These are phyloP conservation scores for Lentinus brumalis DNA, from an alignment of 768 basidiomycete species.

Conservation along the genomic window DNA sequence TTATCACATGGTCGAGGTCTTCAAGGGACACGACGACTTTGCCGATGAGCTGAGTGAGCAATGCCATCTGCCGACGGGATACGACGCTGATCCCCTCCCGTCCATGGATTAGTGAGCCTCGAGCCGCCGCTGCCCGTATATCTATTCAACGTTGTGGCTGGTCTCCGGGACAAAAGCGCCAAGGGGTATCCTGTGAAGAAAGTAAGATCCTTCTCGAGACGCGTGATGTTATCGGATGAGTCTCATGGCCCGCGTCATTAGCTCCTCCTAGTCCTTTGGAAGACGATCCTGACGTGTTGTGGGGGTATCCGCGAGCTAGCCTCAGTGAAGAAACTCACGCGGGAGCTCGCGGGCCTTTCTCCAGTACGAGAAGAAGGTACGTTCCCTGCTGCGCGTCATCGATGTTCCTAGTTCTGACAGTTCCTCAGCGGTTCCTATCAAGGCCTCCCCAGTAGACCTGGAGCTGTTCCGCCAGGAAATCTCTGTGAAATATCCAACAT, in stretches of 20 bases:
- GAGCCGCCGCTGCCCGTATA: slow-evolving; percentile 94
- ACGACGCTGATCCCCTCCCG: slow-evolving; percentile 17
- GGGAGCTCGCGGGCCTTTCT: slow-evolving; percentile 83
- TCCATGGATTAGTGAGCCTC: slow-evolving; percentile 74
- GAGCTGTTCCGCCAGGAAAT: slow-evolving; percentile 89
- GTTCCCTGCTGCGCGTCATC: slow-evolving; percentile 20
- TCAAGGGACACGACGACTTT: slow-evolving; percentile 92
- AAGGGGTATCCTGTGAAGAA: slow-evolving; percentile 98
- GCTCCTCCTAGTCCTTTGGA: slow-evolving; percentile 95
- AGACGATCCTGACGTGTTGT: slow-evolving; percentile 86
- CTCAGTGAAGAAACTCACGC: slow-evolving; percentile 80
- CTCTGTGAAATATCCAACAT: slow-evolving; percentile 94
- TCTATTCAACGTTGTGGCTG: slow-evolving; percentile 87
- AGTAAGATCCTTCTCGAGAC: slow-evolving; percentile 42
- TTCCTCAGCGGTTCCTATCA: slow-evolving; percentile 62
- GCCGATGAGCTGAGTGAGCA: slow-evolving; percentile 93
- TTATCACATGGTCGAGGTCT: slow-evolving; percentile 93
- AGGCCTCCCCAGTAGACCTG: slow-evolving; percentile 90
- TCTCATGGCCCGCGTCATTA: slow-evolving; percentile 33
- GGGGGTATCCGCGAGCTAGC: slow-evolving; percentile 88
- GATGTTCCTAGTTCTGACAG: slow-evolving; percentile 5
- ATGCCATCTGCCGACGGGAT: slow-evolving; percentile 14
- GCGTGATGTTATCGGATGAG: slow-evolving; percentile 13
- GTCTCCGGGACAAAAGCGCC: slow-evolving; percentile 88
- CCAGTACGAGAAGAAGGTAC: slow-evolving; percentile 48